These are phyloP conservation scores for Phytophthora hybrid DNA, from an alignment of 352 stramenopile genomes.

Conservation along the genomic window DNA sequence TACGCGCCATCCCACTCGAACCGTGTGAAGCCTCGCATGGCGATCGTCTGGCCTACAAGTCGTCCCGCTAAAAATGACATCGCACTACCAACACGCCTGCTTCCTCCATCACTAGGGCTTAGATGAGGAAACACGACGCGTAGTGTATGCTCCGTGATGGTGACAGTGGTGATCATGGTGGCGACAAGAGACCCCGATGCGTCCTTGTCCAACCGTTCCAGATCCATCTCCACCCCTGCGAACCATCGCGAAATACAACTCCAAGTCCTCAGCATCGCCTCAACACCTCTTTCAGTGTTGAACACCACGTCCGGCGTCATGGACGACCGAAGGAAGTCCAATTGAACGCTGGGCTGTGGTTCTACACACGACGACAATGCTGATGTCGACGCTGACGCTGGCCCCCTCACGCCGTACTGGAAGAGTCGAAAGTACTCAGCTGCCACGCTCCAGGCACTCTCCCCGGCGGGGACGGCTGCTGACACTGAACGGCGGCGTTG, in stretches of 20 bases:
- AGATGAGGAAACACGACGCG: slow-evolving; percentile 16
- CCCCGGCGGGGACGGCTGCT: neutral
- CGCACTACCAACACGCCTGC: neutral
- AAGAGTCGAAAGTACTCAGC: slow-evolving; percentile 2
- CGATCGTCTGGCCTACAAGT: slow-evolving; percentile 23
- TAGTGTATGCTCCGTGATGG: slow-evolving; percentile 14
- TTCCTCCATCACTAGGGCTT: neutral
- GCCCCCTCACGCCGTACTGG: neutral
- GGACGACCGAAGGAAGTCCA: slow-evolving; percentile 7
- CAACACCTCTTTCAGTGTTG: slow-evolving; percentile 15
- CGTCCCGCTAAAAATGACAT: neutral
- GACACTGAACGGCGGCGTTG: neutral
- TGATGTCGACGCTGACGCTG: no score
- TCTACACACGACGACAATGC: neutral
- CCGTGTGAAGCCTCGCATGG: slow-evolving; percentile 12
- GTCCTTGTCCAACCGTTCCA: slow-evolving; percentile 12
- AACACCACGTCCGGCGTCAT: slow-evolving; percentile 23
- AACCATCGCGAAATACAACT: slow-evolving; percentile 21
- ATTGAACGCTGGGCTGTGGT: neutral
- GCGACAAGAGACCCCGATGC: neutral
- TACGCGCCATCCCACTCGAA: slow-evolving; percentile 25
- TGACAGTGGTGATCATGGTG: slow-evolving; percentile 6
- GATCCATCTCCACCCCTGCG: slow-evolving; percentile 14
- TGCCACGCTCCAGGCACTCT: neutral
- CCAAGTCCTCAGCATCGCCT: slow-evolving; percentile 24